Percentiles rank a stretch among this genome's conserved stretches.
Conservation (phyloP, 257 asterid genomes). For the Solanum acaule region DNA sequence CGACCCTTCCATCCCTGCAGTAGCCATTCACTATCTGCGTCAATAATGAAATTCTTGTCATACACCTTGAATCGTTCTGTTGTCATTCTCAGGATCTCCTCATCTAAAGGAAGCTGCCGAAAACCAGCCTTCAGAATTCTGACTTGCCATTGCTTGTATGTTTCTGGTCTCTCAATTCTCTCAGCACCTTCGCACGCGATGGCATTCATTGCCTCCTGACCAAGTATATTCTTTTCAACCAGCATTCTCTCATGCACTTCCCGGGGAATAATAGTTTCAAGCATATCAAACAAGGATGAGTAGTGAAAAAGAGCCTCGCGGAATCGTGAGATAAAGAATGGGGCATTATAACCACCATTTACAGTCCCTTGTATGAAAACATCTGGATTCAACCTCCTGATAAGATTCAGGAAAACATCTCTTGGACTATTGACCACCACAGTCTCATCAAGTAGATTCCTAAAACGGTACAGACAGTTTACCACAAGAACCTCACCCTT, state of each 20-base stretch:
- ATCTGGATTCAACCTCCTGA: constrained; percentile 3
- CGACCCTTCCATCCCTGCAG: constrained; percentile 9
- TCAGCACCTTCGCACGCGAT: constrained; percentile 2
- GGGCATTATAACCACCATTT: neutral
- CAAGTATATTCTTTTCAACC: constrained; percentile 1
- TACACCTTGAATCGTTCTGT: neutral
- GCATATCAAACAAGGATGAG: constrained; percentile 5
- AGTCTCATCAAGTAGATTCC: constrained; percentile 6
- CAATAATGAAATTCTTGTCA: neutral
- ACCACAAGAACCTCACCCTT: constrained; percentile 5
- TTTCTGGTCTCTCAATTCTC: constrained; percentile 7
- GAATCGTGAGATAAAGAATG: constrained; percentile 2
- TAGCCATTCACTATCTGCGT: neutral
- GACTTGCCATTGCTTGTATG: constrained; percentile 1
- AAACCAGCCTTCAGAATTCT: neutral
- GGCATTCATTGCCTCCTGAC: constrained; percentile 11
- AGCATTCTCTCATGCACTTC: neutral
- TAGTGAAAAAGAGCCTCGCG: constrained; percentile 5
- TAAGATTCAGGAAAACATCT: neutral
- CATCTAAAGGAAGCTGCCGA: neutral
- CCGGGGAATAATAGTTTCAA: constrained; percentile 1
- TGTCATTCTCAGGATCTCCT: neutral
- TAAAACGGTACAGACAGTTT: constrained; percentile 3
- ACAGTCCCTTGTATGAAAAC: neutral
- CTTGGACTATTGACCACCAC: neutral